phyloP scores from a whole-genome alignment of 108 stramenopile species.

The Nannochloropsis granulata region DNA sequence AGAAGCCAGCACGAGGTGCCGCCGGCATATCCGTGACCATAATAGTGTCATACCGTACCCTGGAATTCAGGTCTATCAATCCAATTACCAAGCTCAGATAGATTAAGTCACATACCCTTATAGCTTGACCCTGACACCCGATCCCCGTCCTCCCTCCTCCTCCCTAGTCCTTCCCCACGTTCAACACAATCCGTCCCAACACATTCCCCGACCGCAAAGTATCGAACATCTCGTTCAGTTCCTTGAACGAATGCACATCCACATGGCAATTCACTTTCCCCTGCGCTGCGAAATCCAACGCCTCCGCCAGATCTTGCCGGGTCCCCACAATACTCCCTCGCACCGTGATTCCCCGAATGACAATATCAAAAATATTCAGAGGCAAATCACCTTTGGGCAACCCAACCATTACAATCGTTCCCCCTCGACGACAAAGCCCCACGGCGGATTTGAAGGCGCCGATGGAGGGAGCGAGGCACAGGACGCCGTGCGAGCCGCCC shows the following conservation, averaged over 20 bases:
- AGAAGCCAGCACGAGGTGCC: too few species aligned
- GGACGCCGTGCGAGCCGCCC: background rate
- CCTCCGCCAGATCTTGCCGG: background rate
- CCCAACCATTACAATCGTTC: background rate
- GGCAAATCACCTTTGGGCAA: background rate
- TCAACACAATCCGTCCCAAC: background rate
- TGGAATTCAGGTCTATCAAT: too few species aligned
- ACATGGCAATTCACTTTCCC: background rate
- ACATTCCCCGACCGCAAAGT: background rate
- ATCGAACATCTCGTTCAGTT: background rate
- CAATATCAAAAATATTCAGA: background rate
- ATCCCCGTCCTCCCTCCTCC: too few species aligned
- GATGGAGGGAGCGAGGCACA: background rate
- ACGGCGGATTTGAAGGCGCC: background rate
- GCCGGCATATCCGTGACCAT: too few species aligned
- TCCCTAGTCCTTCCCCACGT: background rate
- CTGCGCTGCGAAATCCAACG: background rate
- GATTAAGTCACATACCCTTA: too few species aligned
- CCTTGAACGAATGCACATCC: background rate
- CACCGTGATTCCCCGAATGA: background rate
- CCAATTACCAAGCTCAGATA: too few species aligned
- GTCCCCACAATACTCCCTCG: slow-evolving; percentile 5
- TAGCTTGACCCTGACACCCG: too few species aligned
- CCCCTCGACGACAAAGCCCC: background rate
- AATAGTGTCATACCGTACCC: too few species aligned